phyloP scores from a whole-genome alignment of 352 stramenopile species.

The Discostella stelligera region DNA sequence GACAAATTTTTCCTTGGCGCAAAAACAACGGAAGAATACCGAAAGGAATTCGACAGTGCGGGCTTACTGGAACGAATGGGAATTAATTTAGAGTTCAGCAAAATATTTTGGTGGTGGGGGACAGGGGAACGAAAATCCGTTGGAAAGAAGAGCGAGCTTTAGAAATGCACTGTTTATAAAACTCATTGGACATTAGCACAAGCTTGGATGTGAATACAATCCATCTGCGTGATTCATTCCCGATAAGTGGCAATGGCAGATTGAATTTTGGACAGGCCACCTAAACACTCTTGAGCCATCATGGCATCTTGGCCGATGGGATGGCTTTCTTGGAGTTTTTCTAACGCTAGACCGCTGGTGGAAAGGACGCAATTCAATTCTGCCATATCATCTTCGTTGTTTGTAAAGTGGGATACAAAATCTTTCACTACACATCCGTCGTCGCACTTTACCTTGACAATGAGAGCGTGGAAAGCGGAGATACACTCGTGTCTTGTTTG shows the following conservation, averaged over 20 bases:
- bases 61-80: constrained; percentile 20
- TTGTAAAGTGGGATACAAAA: constrained; percentile 18
- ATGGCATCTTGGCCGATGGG: background rate
- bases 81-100: constrained; percentile 14
- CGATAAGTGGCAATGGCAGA: background rate
- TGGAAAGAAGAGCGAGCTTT: background rate
- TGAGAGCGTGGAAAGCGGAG: constrained; percentile 15
- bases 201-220: no score
- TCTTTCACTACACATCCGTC: background rate
- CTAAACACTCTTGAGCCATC: background rate
- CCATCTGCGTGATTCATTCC: background rate
- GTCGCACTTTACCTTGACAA: constrained; percentile 6
- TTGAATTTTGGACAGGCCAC: background rate
- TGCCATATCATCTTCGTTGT: background rate
- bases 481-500: constrained; percentile 13
- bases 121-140: background rate
- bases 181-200: no score
- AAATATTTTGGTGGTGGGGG: background rate
- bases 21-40: constrained; percentile 33
- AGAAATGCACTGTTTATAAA: background rate
- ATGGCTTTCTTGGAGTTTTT: background rate
- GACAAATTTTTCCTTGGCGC: constrained; percentile 51
- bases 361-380: constrained; percentile 7
- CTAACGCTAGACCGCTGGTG: background rate
- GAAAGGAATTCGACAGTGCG: constrained; percentile 16